Percentiles rank a stretch among this genome's conserved stretches.
Evolutionary conservation across 768 basidiomycete genomes (phyloP).

Genomic region (Wakefieldia striispora): DNA sequence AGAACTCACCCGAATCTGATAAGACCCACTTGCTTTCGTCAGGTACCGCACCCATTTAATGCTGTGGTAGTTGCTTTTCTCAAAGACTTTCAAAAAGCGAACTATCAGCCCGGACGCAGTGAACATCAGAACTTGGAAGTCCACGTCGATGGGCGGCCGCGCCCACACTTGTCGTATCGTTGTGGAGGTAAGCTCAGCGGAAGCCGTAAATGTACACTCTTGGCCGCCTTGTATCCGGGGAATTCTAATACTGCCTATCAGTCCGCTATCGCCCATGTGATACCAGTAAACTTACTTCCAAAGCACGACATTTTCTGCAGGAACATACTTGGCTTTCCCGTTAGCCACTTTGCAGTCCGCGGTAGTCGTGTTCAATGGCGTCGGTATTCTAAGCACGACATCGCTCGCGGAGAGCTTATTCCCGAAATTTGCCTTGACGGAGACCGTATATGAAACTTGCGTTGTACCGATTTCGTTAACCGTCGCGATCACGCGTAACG

Average conservation of each 20-base stretch:
- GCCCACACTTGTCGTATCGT: constrained; percentile 97
- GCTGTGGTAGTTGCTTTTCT: constrained; percentile 91
- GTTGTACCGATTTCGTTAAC: constrained; percentile 92
- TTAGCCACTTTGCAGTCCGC: constrained; percentile 89
- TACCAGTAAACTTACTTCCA: constrained; percentile 80
- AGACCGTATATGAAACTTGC: constrained; percentile 87
- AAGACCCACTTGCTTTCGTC: constrained; percentile 89
- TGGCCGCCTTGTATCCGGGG: constrained; percentile 90
- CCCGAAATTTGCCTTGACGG: constrained; percentile 86
- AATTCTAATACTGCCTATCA: constrained; percentile 52
- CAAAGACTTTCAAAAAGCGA: constrained; percentile 96
- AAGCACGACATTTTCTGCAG: constrained; percentile 91
- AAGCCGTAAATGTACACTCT: constrained; percentile 82
- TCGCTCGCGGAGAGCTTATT: constrained; percentile 92
- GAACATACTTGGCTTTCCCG: constrained; percentile 97
- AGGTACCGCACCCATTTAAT: constrained; percentile 96
- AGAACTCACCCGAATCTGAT: constrained; percentile 85
- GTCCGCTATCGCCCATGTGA: not conserved
- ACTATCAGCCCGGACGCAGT: constrained; percentile 95
- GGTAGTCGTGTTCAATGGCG: constrained; percentile 89
- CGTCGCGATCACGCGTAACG: constrained; percentile 84
- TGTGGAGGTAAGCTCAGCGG: constrained; percentile 81
- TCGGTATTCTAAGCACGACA: constrained; percentile 91
- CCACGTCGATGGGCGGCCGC: constrained; percentile 94
- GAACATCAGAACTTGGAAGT: constrained; percentile 99